phyloP scores from a whole-genome alignment of 345 rosid genomes.

The Salix udensis region DNA sequence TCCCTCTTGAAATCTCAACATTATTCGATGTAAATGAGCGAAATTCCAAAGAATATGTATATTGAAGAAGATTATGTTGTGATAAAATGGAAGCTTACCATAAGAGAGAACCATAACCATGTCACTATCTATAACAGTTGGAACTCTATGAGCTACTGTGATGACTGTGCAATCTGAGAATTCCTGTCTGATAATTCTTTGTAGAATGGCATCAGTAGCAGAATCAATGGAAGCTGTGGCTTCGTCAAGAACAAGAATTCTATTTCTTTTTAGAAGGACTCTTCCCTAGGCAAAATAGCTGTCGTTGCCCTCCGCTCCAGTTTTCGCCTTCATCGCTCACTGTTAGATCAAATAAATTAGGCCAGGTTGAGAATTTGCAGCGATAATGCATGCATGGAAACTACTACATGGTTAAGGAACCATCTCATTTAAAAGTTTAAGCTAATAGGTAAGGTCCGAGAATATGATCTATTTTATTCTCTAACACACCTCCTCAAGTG shows the following conservation, averaged over 20 bases:
- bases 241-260: constrained; percentile 34
- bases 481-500: too few relatives aligned
- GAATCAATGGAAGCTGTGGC: constrained; percentile 40
- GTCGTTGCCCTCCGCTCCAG: constrained; percentile 38
- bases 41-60: too few relatives aligned
- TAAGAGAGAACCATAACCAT: constrained; percentile 35
- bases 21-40: neutral
- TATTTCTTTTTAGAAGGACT: constrained; percentile 27
- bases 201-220: constrained; percentile 33
- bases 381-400: neutral
- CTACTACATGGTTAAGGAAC: neutral
- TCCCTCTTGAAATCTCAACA: neutral
- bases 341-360: neutral
- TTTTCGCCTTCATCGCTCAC: constrained; percentile 33
- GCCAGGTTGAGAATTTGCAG: neutral
- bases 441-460: too few relatives aligned
- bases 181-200: constrained; percentile 28
- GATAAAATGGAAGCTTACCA: constrained; percentile 11
- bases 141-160: constrained; percentile 37
- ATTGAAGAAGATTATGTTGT: too few relatives aligned
- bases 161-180: constrained; percentile 27
- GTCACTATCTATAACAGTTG: constrained; percentile 34
- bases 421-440: too few relatives aligned
- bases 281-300: constrained; percentile 36
- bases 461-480: too few relatives aligned